These are phyloP conservation scores for Persicaria maculosa DNA, from an alignment of 148 eudicot genomes.

Conservation along the genomic window DNA sequence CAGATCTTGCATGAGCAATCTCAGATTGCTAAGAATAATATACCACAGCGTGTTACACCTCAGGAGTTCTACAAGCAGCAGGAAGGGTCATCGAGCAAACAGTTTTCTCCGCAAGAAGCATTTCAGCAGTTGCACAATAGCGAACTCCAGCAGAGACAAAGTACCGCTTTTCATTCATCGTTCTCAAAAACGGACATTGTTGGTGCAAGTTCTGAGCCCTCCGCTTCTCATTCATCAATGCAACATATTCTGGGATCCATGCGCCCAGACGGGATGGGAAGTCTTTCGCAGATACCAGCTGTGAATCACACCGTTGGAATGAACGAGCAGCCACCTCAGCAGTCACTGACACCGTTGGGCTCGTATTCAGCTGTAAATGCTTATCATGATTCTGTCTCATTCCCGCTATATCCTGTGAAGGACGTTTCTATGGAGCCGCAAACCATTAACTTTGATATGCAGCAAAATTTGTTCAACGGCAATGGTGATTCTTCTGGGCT, in stretches of 20 bases:
- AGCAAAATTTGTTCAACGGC: constrained; percentile 55
- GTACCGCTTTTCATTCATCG: constrained; percentile 37
- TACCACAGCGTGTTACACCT: constrained; percentile 27
- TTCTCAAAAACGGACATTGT: constrained; percentile 34
- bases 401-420: constrained; percentile 70
- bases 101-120: constrained; percentile 43
- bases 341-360: constrained; percentile 48
- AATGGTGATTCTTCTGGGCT: constrained; percentile 77
- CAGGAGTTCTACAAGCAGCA: constrained; percentile 40
- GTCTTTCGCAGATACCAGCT: constrained; percentile 48
- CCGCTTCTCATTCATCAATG: constrained; percentile 39
- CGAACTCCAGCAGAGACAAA: constrained; percentile 53
- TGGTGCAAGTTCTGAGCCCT: constrained; percentile 31
- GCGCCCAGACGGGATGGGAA: constrained; percentile 53
- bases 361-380: constrained; percentile 40
- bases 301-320: constrained; percentile 34
- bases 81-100: constrained; percentile 41
- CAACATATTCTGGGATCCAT: constrained; percentile 55
- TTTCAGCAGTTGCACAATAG: constrained; percentile 40
- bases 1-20: constrained; percentile 58
- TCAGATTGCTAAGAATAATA: constrained; percentile 48
- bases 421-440: constrained; percentile 52
- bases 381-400: constrained; percentile 49
- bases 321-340: constrained; percentile 51
- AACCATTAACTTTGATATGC: constrained; percentile 54